A percentile compares a stretch with the other conserved stretches of the same genome.
These are phyloP conservation scores for Mycena amicta DNA, from an alignment of 768 basidiomycete genomes.

Conservation along the genomic window DNA sequence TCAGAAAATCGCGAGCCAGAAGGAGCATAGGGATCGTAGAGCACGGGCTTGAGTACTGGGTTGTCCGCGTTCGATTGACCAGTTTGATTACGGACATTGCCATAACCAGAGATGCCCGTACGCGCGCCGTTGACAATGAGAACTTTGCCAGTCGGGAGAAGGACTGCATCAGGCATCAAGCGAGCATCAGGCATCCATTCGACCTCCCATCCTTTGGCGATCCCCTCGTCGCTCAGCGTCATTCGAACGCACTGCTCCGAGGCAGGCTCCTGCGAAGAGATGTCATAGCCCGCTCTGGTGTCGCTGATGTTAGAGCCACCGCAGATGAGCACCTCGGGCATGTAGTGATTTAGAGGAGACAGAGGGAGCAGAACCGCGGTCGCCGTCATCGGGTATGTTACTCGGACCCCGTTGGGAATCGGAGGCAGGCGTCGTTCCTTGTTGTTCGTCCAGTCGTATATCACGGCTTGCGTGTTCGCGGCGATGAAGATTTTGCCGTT, in stretches of 20 bases:
- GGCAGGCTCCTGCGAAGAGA: constrained; percentile 74
- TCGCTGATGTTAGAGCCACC: constrained; percentile 76
- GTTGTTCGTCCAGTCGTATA: constrained; percentile 74
- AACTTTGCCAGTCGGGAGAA: constrained; percentile 76
- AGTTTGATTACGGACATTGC: constrained; percentile 68
- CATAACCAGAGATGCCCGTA: constrained; percentile 77
- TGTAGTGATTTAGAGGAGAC: constrained; percentile 59
- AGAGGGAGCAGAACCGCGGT: constrained; percentile 76
- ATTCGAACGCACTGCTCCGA: constrained; percentile 76
- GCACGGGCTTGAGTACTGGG: constrained; percentile 65
- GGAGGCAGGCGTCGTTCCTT: constrained; percentile 62
- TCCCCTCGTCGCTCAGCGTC: constrained; percentile 64
- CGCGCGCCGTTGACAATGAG: constrained; percentile 77
- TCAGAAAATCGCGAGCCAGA: constrained; percentile 60
- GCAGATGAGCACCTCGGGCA: constrained; percentile 72
- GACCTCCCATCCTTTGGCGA: constrained; percentile 68
- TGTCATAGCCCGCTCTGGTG: constrained; percentile 54
- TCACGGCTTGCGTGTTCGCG: constrained; percentile 77
- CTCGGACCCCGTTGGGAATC: constrained; percentile 76
- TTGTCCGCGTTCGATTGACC: constrained; percentile 80
- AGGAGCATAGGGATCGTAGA: constrained; percentile 65
- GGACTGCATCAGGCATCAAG: constrained; percentile 78
- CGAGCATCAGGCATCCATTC: constrained; percentile 77
- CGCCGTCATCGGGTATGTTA: constrained; percentile 84
- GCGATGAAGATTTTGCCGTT: constrained; percentile 74